These are phyloP conservation scores for Amaranthus cruentus DNA, from an alignment of 148 eudicot species.

Conservation along the genomic window DNA sequence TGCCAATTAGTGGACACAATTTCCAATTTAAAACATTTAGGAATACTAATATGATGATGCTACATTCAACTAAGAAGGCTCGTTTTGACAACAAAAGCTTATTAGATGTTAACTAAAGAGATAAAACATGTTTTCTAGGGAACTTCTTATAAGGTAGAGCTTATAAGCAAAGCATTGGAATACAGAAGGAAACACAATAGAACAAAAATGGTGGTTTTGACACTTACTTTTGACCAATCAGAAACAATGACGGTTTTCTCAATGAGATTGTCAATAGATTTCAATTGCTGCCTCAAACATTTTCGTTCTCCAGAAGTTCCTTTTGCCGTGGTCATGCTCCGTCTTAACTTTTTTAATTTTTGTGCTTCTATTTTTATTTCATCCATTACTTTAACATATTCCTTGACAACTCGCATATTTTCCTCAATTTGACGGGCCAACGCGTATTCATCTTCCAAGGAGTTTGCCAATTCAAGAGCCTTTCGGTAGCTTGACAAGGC, in stretches of 20 bases:
- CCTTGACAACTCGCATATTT: slow-evolving; percentile 56
- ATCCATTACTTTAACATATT: slow-evolving; percentile 49
- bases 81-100: no score
- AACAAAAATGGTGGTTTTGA: no score
- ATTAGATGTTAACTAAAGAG: no score
- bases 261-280: slow-evolving; percentile 66
- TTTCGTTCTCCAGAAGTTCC: slow-evolving; percentile 64
- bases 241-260: slow-evolving; percentile 54
- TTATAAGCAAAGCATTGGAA: no score
- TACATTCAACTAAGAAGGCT: no score
- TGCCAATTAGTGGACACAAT: no score
- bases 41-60: no score
- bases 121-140: no score
- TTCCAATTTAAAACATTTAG: no score
- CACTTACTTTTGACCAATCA: slow-evolving; percentile 69
- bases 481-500: slow-evolving; percentile 67
- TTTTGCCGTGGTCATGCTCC: slow-evolving; percentile 45
- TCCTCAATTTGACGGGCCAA: slow-evolving; percentile 53
- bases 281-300: slow-evolving; percentile 53
- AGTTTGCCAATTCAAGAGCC: slow-evolving; percentile 69
- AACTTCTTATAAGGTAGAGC: no score
- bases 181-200: no score
- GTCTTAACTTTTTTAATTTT: slow-evolving; percentile 61
- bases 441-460: slow-evolving; percentile 87
- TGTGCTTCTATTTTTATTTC: slow-evolving; percentile 67